These are phyloP conservation scores for Centaurea solstitialis DNA, from an alignment of 129 eudicot species.

Conservation along the genomic window DNA sequence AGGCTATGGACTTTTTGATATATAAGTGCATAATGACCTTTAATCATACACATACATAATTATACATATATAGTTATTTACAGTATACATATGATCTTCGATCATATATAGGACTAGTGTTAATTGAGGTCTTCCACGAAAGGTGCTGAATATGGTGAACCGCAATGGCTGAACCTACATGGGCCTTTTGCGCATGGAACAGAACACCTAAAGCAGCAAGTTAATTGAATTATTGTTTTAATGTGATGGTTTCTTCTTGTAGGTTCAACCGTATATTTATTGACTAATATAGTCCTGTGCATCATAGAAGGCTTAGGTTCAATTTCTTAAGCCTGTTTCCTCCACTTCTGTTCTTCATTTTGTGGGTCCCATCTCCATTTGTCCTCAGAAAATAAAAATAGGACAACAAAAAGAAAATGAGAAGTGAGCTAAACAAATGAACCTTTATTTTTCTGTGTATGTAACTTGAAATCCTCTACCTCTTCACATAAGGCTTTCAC, in stretches of 20 bases:
- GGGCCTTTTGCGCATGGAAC: neutral
- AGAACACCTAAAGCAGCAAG: neutral
- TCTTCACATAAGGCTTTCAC: neutral
- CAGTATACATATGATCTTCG: neutral
- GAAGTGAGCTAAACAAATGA: neutral
- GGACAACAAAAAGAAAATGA: neutral
- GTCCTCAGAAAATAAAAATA: neutral
- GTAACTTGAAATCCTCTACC: neutral
- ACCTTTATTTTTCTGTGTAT: neutral
- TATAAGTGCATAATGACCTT: neutral
- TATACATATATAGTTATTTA: neutral
- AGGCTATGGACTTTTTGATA: neutral
- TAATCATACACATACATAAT: neutral
- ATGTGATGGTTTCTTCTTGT: neutral
- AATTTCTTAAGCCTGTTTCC: neutral
- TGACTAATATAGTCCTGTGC: neutral
- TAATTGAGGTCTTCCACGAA: neutral
- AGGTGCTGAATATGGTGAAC: neutral
- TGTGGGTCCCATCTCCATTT: neutral
- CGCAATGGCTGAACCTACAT: neutral
- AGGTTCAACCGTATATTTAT: neutral
- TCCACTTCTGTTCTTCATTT: neutral
- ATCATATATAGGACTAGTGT: neutral
- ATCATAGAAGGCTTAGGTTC: neutral
- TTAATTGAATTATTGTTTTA: neutral